Base-by-base conservation (phyloP, 139 green algal genomes). In the Mychonastes homosphaera region DNA sequence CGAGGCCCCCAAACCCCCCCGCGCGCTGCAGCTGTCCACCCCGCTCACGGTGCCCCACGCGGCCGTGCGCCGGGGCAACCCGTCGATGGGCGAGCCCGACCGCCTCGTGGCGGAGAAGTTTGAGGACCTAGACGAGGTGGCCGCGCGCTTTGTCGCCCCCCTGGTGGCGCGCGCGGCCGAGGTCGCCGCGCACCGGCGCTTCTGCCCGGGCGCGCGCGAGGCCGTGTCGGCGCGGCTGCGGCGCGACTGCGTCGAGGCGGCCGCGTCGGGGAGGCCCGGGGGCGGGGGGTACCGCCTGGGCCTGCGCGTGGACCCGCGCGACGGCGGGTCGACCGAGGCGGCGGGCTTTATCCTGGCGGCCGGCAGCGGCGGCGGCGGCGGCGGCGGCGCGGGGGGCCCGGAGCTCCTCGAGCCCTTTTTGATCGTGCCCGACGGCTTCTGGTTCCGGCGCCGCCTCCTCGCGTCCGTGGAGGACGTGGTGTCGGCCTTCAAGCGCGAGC, bases 111-210 rank as follows among this genome's bases (percentile, higher is more conserved):
- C 40, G 6, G 65, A 81, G 69, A 59, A 40, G 26, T 92, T 74
- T 60, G 85, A 92, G 16, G 84, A 92, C 44, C 61, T 92, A 35
- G 84, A 92, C 56, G 84, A 92, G 52, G 56, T 94, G 12, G 44
- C 76, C 9, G 70, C 72, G 6, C 68, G 70, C 28, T 89, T 76
- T 62, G 73, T 84, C 38, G 72, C 84, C 59, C 79, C 79, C 0
- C 41, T 83, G 13, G 33, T 77, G 28, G 47, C 52, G 5, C 43
- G 61, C 8, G 46, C 78, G 43, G 49, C 44, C 4, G 39, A 58
- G 12, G 51, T 87, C 26, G 10, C 49, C 16, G 26, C 16, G 7
- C 70, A 83, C 61, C 67, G 78, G 75, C 84, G 69, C 58, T 44
- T 47, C 13, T 54, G 62, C 38, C n/a, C 18, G 26, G 6, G 44